Base-by-base conservation (phyloP, 1,139 yeast species). In the Magnusiomyces paraingens region DNA sequence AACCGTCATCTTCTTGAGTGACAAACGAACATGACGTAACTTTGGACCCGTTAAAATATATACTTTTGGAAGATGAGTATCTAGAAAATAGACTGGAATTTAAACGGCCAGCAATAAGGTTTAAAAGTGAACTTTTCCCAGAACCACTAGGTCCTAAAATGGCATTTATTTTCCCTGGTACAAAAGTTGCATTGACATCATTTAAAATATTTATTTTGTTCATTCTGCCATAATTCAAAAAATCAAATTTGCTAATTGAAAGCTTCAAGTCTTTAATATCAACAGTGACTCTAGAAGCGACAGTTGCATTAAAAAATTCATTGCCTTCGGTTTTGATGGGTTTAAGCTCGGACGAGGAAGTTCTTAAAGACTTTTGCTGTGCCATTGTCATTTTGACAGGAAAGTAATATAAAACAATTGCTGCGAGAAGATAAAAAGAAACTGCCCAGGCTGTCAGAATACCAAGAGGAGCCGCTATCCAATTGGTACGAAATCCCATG, bases 91-190 rank as follows among this genome's bases (percentile, higher is more conserved):
- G 71, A 3, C 75, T 70, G 0, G 84, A 77, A 20, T 75, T 73
- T 14, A 84, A 66, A 56, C 95, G 73, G 21, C 84, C 81, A 14
- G 94, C 83, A 45, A 88, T 72, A 50, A 77, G 72, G 62, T 85
- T 87, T 55, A 88, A 70, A 35, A 87, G 68, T 0, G 95, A 84
- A 0, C 94, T 83, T 64, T 88, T 88, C 2, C 95, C 96, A 5
- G 90, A 82, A 0, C 95, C 95, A 1, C 94, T 86, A 0, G 95
- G 95, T 0, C 96, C 96, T 85, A 88, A 82, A 40, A 88, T 86
- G 0, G 86, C 93, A 68, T 87, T 88, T n/a, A 88, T 75, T 48
- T 80, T 74, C 3, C 85, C 81, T 1, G 86, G 80, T 43, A 73
- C 69, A 66, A 88, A 87, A 4, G 64, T 63, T 0, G 90, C 89